A percentile compares a stretch with the other conserved stretches of the same genome.
phyloP scores from a whole-genome alignment of 495 filamentous ascomycete species.

The Penicillium arizonense region DNA sequence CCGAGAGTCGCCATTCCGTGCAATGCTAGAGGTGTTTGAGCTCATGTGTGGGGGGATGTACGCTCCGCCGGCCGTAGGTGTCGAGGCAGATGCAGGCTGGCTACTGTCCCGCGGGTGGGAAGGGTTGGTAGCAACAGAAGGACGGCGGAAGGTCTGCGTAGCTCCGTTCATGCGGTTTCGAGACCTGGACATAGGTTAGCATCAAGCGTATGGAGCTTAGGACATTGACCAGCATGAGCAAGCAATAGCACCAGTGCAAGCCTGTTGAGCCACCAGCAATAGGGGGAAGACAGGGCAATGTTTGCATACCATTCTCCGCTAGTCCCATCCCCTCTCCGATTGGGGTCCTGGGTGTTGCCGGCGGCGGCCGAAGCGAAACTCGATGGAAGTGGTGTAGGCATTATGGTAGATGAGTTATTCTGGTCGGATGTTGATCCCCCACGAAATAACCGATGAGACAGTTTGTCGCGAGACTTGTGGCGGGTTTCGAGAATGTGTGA shows the following conservation, averaged over 20 bases:
- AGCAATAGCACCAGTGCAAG: not conserved
- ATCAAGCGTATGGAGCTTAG: conserved; percentile 6
- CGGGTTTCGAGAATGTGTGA: conserved; percentile 19
- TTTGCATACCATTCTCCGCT: conserved; percentile 56
- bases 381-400: conserved; percentile 76
- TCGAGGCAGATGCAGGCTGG: conserved; percentile 48
- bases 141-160: conserved; percentile 82
- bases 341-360: conserved; percentile 61
- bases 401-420: conserved; percentile 36
- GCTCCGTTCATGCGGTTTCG: conserved; percentile 72
- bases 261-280: not conserved
- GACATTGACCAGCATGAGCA: conserved; percentile 5
- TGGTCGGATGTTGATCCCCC: conserved; percentile 19
- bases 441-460: conserved; percentile 20
- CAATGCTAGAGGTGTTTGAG: conserved; percentile 45
- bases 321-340: conserved; percentile 53
- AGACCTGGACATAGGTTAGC: conserved; percentile 49
- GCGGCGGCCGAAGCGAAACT: conserved; percentile 84
- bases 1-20: conserved; percentile 61
- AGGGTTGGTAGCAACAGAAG: conserved; percentile 67
- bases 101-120: conserved; percentile 49
- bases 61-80: conserved; percentile 47
- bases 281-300: conserved; percentile 10
- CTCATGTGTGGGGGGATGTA: conserved; percentile 63
- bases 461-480: conserved; percentile 27